Evolutionary conservation across 495 filamentous ascomycete species (phyloP), one percentile per base, ranked within the genome.

Genomic region (Filosporella fistucella): DNA sequence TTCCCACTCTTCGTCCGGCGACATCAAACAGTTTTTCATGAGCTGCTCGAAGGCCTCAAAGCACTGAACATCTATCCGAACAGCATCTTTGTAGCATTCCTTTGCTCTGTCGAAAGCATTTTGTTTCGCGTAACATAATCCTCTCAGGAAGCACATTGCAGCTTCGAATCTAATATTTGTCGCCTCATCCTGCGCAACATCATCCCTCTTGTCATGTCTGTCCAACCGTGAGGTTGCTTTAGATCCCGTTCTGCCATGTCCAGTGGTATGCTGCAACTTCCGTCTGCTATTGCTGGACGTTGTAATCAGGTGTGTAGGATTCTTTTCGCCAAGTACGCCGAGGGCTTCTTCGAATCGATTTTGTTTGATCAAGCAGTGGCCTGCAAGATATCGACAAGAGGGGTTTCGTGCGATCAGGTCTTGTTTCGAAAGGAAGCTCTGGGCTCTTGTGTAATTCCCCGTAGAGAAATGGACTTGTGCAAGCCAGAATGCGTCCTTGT

Each of bases 41-140:
- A 99, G 76, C 64, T 96, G 89, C 49, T 95, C 91, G 59, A 97
- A 97, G 2, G 93, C 93, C 62, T 99, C 93, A 59, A 94, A 97
- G 64, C 93, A 99, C 62, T 96, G 91, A 5, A 97, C 90, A 62
- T 99, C 94, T 59, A 99, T 96, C 38, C 87, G 76, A 33, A 97
- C 88, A 6, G 93, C 93, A 56, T 94, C 88, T 68, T 95, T 96
- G 73, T 96, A 99, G 67, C 94, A 96, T 58, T 96, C 90, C 58
- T 95, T 95, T 28, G 93, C 93, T 21, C 91, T 83, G 60, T 99
- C 94, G 54, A 96, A 97, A 12, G 91, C 87, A 65, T 97, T 99
- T 67, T 95, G 89, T 65, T 96, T 96, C 14, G 93, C 91, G 59
- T 88, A 96, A 68, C 95, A 96, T 20, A 95, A 75, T 3, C 93